Evolutionary conservation across 176 grass and related monocot genomes (phyloP), one percentile per base, ranked within the genome.

Genomic region (Coix lacrymajobi): DNA sequence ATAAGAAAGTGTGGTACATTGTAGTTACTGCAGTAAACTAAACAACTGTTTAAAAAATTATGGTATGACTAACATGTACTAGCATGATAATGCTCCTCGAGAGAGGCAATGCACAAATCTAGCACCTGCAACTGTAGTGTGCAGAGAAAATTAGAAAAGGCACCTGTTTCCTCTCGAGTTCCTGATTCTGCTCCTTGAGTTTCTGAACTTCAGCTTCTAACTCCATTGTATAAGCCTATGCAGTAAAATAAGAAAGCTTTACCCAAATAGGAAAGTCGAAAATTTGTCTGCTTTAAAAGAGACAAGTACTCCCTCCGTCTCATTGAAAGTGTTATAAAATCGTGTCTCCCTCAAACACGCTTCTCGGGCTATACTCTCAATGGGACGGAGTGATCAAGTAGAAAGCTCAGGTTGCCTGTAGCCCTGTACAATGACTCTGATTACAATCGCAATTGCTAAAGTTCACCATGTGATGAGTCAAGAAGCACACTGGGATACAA

Each of bases 121-220:
- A 54, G 63, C 33, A 81, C 63, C 43, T 45, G 43, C 30, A 79
- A 15, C 32, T 29, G 4, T n/a, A 73, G 40, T 7, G 41, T 65
- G 67, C 44, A 11, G 16, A 26, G 63, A 75, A 88, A 73, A 61
- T 48, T 24, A n/a, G 51, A 69, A 85, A 80, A 71, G 41, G 1
- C 81, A 97, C 94, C 89, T 97, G 94, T 79, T 97, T 97, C 65
- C 65, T 91, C 43, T 94, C 81, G 34, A 97, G 60, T 62, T 90
- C 87, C 73, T 81, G 26, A 73, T 97, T 97, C 29, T 76, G n/a
- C 19, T 90, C 91, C 71, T 91, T 93, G 45, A 97, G 91, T 85
- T 94, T 97, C 56, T 92, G 88, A 85, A 94, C 91, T 88, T 94
- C 91, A 84, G 94, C 94, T 84, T 97, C 94, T 79, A 97, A 73